Percentiles rank a stretch among this genome's conserved stretches.
Conservation (phyloP, 2,329 filamentous ascomycete genomes). For the Penicillium thymicola region DNA sequence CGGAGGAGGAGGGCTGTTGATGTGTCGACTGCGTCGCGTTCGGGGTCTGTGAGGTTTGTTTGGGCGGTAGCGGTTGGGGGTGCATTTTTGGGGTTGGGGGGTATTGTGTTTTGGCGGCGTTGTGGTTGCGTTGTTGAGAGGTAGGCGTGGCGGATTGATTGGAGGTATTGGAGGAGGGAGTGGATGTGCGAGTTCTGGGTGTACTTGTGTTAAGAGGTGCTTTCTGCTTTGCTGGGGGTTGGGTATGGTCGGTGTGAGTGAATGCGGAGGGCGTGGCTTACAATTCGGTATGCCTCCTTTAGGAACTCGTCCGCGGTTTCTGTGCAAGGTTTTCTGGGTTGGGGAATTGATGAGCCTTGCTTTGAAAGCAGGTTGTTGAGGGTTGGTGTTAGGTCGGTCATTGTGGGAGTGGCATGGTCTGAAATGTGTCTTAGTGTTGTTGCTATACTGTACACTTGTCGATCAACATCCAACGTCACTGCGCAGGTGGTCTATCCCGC, state of each 20-base stretch:
- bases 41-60: conserved; percentile 66
- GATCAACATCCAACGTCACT: conserved; percentile 16
- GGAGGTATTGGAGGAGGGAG: conserved; percentile 75
- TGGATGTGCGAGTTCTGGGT: conserved; percentile 76
- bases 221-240: background rate
- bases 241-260: background rate
- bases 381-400: conserved; percentile 43
- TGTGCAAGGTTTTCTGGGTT: conserved; percentile 17
- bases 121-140: conserved; percentile 70
- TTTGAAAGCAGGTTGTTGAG: conserved; percentile 36
- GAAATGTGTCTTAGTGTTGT: conserved; percentile 3
- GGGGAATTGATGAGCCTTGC: conserved; percentile 32
- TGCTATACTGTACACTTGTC: conserved; percentile 1
- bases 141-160: conserved; percentile 82
- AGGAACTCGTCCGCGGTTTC: conserved; percentile 74
- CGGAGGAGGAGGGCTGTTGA: conserved; percentile 82
- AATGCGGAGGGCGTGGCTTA: conserved; percentile 36
- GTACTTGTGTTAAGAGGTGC: background rate
- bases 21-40: conserved; percentile 83
- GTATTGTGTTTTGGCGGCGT: conserved; percentile 32
- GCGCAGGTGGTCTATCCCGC: conserved; percentile 9
- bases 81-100: conserved; percentile 22
- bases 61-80: conserved; percentile 43
- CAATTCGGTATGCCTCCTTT: conserved; percentile 90
- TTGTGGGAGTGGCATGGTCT: conserved; percentile 17